A percentile compares a stretch with the other conserved stretches of the same genome.
These are phyloP conservation scores for Malbranchea zuffiana DNA, from an alignment of 2,329 filamentous ascomycete species.

Conservation along the genomic window DNA sequence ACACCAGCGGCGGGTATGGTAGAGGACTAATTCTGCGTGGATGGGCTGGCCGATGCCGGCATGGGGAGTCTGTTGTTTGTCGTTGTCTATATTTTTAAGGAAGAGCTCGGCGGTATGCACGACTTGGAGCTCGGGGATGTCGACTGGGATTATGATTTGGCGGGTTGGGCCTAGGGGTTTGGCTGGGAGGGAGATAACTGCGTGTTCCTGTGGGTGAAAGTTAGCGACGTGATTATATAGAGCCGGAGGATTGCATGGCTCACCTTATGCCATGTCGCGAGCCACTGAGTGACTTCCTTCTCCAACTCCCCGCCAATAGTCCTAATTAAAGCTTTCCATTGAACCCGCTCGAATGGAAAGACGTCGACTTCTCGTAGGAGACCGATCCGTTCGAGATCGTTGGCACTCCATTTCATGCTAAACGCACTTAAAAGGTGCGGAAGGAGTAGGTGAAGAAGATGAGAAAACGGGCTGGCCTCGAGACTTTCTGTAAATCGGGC, in stretches of 20 bases:
- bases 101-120: slow-evolving; percentile 58
- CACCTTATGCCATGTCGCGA: slow-evolving; percentile 45
- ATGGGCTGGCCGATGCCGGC: slow-evolving; percentile 38
- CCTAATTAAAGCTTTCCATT: slow-evolving; percentile 44
- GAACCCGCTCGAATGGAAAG: slow-evolving; percentile 41
- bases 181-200: slow-evolving; percentile 23
- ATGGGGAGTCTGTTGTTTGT: slow-evolving; percentile 13
- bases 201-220: slow-evolving; percentile 22
- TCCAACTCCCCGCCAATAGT: slow-evolving; percentile 38
- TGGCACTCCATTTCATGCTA: slow-evolving; percentile 35
- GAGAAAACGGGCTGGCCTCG: slow-evolving; percentile 36
- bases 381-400: slow-evolving; percentile 44
- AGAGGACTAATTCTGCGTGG: slow-evolving; percentile 39
- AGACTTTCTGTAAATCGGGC: slow-evolving; percentile 39
- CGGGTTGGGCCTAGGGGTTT: slow-evolving; percentile 35
- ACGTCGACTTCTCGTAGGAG: slow-evolving; percentile 44
- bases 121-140: slow-evolving; percentile 71
- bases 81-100: slow-evolving; percentile 23
- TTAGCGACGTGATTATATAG: not conserved
- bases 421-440: slow-evolving; percentile 41
- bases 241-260: slow-evolving; percentile 12
- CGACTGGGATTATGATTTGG: slow-evolving; percentile 77
- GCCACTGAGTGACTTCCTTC: slow-evolving; percentile 29
- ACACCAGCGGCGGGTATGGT: slow-evolving; percentile 47
- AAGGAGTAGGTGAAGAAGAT: slow-evolving; percentile 42